A percentile compares a stretch with the other conserved stretches of the same genome.
These are phyloP conservation scores for Nannochloropsis oceanica DNA, from an alignment of 108 stramenopile species.

Conservation along the genomic window DNA sequence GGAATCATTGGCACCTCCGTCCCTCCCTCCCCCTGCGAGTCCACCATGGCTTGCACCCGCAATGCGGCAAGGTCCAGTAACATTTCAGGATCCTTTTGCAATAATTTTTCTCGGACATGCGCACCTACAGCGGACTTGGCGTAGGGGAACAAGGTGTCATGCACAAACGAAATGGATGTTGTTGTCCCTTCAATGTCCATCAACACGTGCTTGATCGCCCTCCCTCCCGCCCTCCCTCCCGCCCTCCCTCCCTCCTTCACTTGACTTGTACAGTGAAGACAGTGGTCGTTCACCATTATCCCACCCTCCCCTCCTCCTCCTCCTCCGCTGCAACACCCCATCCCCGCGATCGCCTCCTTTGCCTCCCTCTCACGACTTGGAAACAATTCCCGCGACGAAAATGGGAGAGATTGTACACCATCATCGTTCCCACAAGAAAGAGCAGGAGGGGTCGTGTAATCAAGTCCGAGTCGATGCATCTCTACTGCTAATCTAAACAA, in stretches of 20 bases:
- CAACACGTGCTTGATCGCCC: slow-evolving; percentile 45
- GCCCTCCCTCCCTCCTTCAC: not conserved
- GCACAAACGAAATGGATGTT: slow-evolving; percentile 78
- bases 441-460: not conserved
- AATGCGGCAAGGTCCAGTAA: not conserved
- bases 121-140: not conserved
- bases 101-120: not conserved
- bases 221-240: not conserved
- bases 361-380: not conserved
- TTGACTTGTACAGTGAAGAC: slow-evolving; percentile 36
- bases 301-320: not conserved
- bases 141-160: slow-evolving; percentile 64
- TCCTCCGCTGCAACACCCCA: slow-evolving; percentile 1
- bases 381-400: slow-evolving; percentile 18
- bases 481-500: slow-evolving; percentile 61
- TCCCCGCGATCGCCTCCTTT: slow-evolving; percentile 10
- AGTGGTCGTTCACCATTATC: slow-evolving; percentile 6
- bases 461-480: slow-evolving; percentile 23
- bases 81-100: not conserved
- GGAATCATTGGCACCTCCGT: not conserved
- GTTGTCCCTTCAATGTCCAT: slow-evolving; percentile 89
- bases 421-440: not conserved
- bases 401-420: not conserved
- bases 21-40: not conserved
- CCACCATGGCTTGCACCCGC: not conserved